A percentile compares a stretch with the other conserved stretches of the same genome.
These are phyloP conservation scores for Leptoxyphium fumago DNA, from an alignment of 2,329 filamentous ascomycete genomes.

Conservation along the genomic window DNA sequence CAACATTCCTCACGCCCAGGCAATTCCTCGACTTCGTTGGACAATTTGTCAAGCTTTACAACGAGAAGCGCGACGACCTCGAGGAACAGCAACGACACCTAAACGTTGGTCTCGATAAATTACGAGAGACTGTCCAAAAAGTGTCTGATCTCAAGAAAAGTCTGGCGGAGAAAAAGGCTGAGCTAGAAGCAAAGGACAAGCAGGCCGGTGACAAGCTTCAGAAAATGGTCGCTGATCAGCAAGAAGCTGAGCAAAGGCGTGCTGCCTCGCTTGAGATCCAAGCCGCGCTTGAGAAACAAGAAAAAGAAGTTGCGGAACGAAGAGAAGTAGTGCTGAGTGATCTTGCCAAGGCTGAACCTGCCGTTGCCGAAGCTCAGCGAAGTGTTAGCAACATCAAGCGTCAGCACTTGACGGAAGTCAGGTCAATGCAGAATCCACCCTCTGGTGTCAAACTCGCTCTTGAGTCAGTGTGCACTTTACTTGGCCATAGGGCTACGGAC, in stretches of 20 bases:
- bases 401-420: conserved; percentile 91
- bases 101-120: conserved; percentile 94
- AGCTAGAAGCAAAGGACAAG: conserved; percentile 82
- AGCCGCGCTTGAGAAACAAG: conserved; percentile 71
- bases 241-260: conserved; percentile 85
- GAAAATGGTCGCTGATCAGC: conserved; percentile 91
- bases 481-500: conserved; percentile 76
- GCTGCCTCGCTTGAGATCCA: conserved; percentile 80
- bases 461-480: conserved; percentile 88
- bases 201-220: conserved; percentile 96
- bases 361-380: conserved; percentile 80
- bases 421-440: conserved; percentile 90
- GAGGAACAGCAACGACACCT: conserved; percentile 98
- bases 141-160: conserved; percentile 82
- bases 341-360: conserved; percentile 80
- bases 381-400: conserved; percentile 98
- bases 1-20: conserved; percentile 85
- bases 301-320: conserved; percentile 69
- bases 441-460: conserved; percentile 80
- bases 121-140: conserved; percentile 93
- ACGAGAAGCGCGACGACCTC: conserved; percentile 93
- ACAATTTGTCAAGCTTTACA: conserved; percentile 94
- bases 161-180: conserved; percentile 83
- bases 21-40: conserved; percentile 98
- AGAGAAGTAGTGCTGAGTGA: conserved; percentile 76